Base-by-base conservation (phyloP, 495 filamentous ascomycete genomes). In the Aspergillus taichungensis region DNA sequence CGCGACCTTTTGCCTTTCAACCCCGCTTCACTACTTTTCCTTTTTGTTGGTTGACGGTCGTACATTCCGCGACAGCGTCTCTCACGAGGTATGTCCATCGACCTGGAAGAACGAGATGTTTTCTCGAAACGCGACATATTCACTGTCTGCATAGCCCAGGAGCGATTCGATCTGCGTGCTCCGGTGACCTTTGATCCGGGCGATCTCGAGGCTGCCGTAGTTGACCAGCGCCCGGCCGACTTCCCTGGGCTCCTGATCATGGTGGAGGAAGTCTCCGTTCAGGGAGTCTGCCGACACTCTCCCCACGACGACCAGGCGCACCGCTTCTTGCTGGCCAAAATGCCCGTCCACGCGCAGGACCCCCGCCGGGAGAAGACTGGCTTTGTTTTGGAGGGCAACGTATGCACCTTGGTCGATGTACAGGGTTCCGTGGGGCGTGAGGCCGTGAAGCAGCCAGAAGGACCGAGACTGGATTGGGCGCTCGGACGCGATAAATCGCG, bases 391-490 rank as follows among this genome's bases (percentile, higher is more conserved):
- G 0, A 98, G 75, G 3, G 94, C 92, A 27, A 73, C 67, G 58
- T 88, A 80, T 1, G 92, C 91, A 33, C 92, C 92, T 8, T 78
- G 69, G 63, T 98, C 92, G 58, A 98, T 95, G 59, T 84, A 95
- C 6, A 98, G 52, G 10, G 83, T 95, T 1, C 92, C 92, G 51
- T 92, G 88, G 3, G 94, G 86, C 4, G 83, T 82, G n/a, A 97
- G 78, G 24, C 92, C 92, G 57, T 98, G 85, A 0, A 97, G 80
- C 39, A 98, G 79, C 92, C 94, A 97, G 74, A 98, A 96, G 53
- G 88, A 87, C 37, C 89, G 83, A 53, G 95, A 92, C 34, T 88
- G 82, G 24, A 98, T 88, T 0, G 91, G 88, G 18, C 85, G 78
- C 1, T 78, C 73, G n/a, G 86, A 87, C 5, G 88, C 88, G 11